phyloP scores from a whole-genome alignment of 2,329 filamentous ascomycete species.

The Venturia carpophila region DNA sequence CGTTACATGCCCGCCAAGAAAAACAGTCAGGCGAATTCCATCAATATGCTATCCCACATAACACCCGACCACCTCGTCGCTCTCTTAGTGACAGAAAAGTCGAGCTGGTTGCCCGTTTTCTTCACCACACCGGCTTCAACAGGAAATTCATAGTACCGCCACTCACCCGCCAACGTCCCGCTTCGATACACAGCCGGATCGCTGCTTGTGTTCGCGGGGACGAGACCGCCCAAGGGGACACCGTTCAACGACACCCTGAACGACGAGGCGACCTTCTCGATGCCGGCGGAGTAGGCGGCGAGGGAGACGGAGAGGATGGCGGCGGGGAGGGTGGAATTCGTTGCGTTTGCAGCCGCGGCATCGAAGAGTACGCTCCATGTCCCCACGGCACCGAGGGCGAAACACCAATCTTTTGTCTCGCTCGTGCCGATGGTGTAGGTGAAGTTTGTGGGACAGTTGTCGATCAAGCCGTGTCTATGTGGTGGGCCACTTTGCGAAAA shows the following conservation, averaged over 20 bases:
- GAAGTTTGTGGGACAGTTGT: conserved; percentile 39
- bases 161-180: conserved; percentile 41
- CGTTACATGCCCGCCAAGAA: no score
- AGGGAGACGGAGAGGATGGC: conserved; percentile 20
- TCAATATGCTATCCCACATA: conserved; percentile 14
- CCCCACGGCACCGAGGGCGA: conserved; percentile 36
- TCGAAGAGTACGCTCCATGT: conserved; percentile 30
- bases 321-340: neutral
- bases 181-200: conserved; percentile 44
- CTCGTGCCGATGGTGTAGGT: conserved; percentile 38
- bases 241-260: conserved; percentile 35
- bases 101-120: conserved; percentile 31
- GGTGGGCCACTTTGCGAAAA: conserved; percentile 39
- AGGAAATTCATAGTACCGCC: conserved; percentile 39
- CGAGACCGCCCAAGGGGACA: conserved; percentile 36
- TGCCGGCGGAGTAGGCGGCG: conserved; percentile 34
- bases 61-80: neutral
- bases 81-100: conserved; percentile 23
- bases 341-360: neutral
- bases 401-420: conserved; percentile 41
- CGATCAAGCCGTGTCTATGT: conserved; percentile 39
- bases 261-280: conserved; percentile 27
- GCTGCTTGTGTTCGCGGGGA: conserved; percentile 24
- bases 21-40: conserved; percentile 6
- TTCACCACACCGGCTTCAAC: conserved; percentile 27